Base-by-base conservation (phyloP, 1,139 yeast genomes). In the Meyerozyma guilliermondii region DNA sequence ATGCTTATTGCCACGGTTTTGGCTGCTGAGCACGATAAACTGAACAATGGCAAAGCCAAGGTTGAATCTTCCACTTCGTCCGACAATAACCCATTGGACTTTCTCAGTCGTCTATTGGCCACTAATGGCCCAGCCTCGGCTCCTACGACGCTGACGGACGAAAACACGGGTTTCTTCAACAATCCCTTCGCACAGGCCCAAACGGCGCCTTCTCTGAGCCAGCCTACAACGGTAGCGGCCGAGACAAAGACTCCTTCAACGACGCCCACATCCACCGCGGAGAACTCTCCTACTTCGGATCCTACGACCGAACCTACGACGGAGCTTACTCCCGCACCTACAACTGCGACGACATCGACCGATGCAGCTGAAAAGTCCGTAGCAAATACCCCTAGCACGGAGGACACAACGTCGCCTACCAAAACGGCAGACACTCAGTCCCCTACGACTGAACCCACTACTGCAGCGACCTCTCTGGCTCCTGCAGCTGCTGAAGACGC, bases 1-100 rank as follows among this genome's bases (percentile, higher is more conserved):
- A 28, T 43, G 38, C 37, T 43, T 9, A 13, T 38, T 16, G 44
- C 44, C 42, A 16, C 40, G 31, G 24, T 8, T 23, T 31, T 34
- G 23, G 43, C 40, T 16, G 40, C 41, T 13, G 43, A 45, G n/a
- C 23, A 35, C 34, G 27, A 29, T 17, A 23, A 18, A 10, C 18
- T 20, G 17, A 5, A 7, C 24, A 24, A 22, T 20, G 17, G 22
- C 37, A 16, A 24, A 6, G 17, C 10, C 11, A 17, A 31, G 11
- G 28, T 38, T 10, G 8, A 10, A 26, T 8, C 27, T 22, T n/a
- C 11, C 13, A 27, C 35, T 18, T 11, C n/a, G 35, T 16, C 16
- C 16, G 35, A 33, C 24, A 10, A 4, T n/a, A 18, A 39, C 10
- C 18, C 39, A n/a, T n/a, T 20, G 30, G 40, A 18, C 10, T 20